These are phyloP conservation scores for Sugiyamaella grinbergsii DNA, from an alignment of 1,139 yeast genomes.

Conservation along the genomic window DNA sequence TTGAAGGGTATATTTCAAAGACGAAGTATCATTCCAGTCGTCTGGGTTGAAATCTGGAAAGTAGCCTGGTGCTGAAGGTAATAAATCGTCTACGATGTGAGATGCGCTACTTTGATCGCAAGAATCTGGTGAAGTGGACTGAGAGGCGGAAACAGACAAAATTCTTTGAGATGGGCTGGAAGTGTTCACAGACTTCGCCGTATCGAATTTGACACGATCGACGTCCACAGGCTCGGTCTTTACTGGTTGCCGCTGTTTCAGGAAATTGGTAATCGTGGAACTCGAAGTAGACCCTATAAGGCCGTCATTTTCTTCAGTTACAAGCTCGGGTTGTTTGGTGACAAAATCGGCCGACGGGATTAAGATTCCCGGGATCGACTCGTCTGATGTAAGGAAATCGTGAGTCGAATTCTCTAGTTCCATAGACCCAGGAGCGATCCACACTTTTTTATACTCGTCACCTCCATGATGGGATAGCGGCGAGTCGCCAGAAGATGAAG, in stretches of 20 bases:
- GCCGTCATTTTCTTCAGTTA: slow-evolving; percentile 5
- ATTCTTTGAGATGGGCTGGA: no score
- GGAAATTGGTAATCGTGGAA: slow-evolving; percentile 3
- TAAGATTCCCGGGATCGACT: slow-evolving; percentile 4
- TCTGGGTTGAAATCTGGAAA: slow-evolving; percentile 42
- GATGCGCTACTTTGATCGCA: no score
- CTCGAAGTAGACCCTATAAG: slow-evolving; percentile 12
- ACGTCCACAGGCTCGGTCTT: slow-evolving; percentile 8
- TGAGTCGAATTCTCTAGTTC: slow-evolving; percentile 9
- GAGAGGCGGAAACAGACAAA: background rate
- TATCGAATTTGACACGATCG: background rate
- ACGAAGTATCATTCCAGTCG: slow-evolving; percentile 36
- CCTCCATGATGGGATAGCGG: slow-evolving; percentile 19
- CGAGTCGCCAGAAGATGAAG: slow-evolving; percentile 21
- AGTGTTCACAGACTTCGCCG: no score
- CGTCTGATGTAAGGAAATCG: background rate
- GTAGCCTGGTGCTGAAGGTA: slow-evolving; percentile 23
- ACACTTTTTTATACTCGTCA: slow-evolving; percentile 18
- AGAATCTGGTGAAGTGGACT: background rate
- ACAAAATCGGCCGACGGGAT: slow-evolving; percentile 8
- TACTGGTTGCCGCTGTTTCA: no score
- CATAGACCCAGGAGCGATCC: slow-evolving; percentile 17
- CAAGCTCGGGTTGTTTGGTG: background rate
- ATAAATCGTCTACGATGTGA: slow-evolving; percentile 2
- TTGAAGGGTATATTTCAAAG: slow-evolving; percentile 57